phyloP scores from a whole-genome alignment of 1,139 yeast species.

The Suhomyces panamericanus region DNA sequence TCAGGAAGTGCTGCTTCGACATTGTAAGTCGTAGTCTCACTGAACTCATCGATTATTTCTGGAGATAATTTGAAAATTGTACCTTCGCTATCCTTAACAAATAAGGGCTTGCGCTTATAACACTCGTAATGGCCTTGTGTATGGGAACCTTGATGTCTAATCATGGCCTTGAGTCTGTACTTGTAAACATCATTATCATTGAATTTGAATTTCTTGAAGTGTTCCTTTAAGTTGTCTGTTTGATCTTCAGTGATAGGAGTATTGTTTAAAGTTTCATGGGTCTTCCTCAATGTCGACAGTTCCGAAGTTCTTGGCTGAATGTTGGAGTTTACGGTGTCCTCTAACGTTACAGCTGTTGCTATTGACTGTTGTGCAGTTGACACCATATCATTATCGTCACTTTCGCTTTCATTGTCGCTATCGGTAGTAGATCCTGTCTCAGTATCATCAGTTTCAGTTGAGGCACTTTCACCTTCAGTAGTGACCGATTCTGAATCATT shows the following conservation, averaged over 20 bases:
- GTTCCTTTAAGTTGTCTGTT: conserved; percentile 37
- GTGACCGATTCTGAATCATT: conserved; percentile 24
- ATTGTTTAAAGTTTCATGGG: conserved; percentile 35
- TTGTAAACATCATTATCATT: conserved; percentile 47
- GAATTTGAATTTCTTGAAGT: conserved; percentile 44
- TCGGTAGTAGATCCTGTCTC: conserved; percentile 23
- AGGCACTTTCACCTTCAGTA: conserved; percentile 20
- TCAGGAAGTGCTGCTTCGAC: conserved; percentile 2
- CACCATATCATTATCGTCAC: conserved; percentile 22
- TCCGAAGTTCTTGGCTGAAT: conserved; percentile 18
- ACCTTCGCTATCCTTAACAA: conserved; percentile 52
- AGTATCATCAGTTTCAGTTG: conserved; percentile 5
- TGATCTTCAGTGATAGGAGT: conserved; percentile 45
- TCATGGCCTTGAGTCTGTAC: conserved; percentile 68
- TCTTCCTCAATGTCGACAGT: conserved; percentile 5
- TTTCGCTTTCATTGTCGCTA: conserved; percentile 23
- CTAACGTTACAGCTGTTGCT: conserved; percentile 17
- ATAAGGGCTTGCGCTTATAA: conserved; percentile 66
- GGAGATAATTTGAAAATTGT: conserved; percentile 50
- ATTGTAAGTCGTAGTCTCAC: conserved; percentile 8
- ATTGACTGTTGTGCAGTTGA: conserved; percentile 19
- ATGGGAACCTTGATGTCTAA: conserved; percentile 88
- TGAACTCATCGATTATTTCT: conserved; percentile 36
- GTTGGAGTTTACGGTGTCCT: conserved; percentile 12
- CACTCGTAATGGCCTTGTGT: conserved; percentile 89